Percentiles rank a stretch among this genome's conserved stretches.
phyloP scores from a whole-genome alignment of 1,139 yeast species.

The Yarrowia galli region DNA sequence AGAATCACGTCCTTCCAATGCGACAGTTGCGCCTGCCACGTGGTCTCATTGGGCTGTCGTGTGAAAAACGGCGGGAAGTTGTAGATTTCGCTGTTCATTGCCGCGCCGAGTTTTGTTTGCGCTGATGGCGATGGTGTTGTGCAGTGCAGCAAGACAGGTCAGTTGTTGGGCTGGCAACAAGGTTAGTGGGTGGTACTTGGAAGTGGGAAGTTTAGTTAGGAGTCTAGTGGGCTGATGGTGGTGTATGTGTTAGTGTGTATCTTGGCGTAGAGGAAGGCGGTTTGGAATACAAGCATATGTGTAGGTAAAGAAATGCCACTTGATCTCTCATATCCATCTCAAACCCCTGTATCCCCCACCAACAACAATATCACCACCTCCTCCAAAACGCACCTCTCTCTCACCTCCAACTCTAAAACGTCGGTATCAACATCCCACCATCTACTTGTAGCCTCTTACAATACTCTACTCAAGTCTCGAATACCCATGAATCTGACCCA shows the following conservation, averaged over 20 bases:
- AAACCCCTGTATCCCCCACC: too few relatives aligned
- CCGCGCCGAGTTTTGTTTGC: too few relatives aligned
- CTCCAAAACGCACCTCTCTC: too few relatives aligned
- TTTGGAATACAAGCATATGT: too few relatives aligned
- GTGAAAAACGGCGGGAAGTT: slow-evolving; percentile 93
- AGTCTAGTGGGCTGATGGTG: neutral
- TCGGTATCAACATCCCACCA: too few relatives aligned
- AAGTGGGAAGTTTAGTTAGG: neutral
- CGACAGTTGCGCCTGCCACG: slow-evolving; percentile 71
- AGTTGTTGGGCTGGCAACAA: neutral
- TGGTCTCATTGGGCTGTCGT: slow-evolving; percentile 81
- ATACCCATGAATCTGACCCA: slow-evolving; percentile 24
- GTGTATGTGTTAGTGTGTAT: too few relatives aligned
- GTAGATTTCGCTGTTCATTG: slow-evolving; percentile 72
- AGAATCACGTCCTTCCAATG: slow-evolving; percentile 66
- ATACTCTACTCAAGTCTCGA: too few relatives aligned
- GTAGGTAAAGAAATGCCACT: too few relatives aligned
- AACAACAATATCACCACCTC: too few relatives aligned
- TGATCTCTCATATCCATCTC: too few relatives aligned
- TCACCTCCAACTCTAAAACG: neutral
- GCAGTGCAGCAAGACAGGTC: slow-evolving; percentile 22
- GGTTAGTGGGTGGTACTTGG: neutral
- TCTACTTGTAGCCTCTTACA: too few relatives aligned
- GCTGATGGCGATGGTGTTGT: slow-evolving; percentile 3
- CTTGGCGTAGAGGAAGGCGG: too few relatives aligned